A percentile compares a stretch with the other conserved stretches of the same genome.
Conservation (phyloP, 2,329 filamentous ascomycete species). For the Claviceps capensis region DNA sequence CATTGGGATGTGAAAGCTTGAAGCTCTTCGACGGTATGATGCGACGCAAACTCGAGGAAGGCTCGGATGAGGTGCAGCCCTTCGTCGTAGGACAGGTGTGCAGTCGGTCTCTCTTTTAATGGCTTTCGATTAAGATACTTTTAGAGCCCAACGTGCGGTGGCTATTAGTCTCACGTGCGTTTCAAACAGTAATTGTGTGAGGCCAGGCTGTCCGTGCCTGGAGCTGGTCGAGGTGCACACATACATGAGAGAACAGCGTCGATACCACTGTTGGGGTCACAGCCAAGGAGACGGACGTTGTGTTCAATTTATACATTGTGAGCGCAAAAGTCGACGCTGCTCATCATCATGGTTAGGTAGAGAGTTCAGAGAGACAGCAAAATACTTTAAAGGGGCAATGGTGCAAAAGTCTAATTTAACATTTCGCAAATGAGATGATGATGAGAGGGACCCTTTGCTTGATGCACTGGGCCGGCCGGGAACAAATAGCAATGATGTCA, state of each 20-base stretch:
- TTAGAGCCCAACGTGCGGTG: neutral
- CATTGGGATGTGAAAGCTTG: constrained; percentile 86
- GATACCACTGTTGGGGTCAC: constrained; percentile 79
- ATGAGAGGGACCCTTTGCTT: neutral
- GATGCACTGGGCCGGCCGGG: neutral
- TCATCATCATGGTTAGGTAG: neutral
- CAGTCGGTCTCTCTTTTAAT: constrained; percentile 66
- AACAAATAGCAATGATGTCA: constrained; percentile 3
- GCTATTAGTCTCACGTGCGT: neutral
- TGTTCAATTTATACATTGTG: constrained; percentile 49
- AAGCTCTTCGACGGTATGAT: constrained; percentile 83
- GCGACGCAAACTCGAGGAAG: constrained; percentile 73
- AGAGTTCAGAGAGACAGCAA: neutral
- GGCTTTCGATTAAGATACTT: constrained; percentile 74
- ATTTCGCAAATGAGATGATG: neutral
- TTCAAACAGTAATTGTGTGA: neutral
- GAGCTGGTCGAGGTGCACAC: constrained; percentile 14
- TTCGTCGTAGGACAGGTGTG: constrained; percentile 88
- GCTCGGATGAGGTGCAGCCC: constrained; percentile 75
- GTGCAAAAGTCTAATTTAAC: neutral
- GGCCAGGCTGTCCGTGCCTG: neutral
- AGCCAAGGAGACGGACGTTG: constrained; percentile 66
- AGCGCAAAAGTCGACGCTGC: neutral
- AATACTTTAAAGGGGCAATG: neutral
- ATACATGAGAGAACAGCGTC: constrained; percentile 75